Evolutionary conservation across 2,329 filamentous ascomycete species (phyloP).

Genomic region (Epichloe aotearoae): DNA sequence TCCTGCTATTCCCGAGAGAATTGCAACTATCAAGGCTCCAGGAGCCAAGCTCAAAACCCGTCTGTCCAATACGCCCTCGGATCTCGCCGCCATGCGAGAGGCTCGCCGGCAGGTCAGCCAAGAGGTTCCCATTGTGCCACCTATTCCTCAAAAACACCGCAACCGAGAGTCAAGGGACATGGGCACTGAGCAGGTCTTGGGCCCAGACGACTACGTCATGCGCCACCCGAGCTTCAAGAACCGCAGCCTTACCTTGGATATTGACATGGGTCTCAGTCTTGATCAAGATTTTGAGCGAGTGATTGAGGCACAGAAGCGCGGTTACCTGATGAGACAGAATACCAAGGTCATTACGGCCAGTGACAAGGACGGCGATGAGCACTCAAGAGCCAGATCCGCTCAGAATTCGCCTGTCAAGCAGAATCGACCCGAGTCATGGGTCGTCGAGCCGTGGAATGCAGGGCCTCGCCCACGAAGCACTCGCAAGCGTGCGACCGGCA

Average conservation of each 20-base stretch:
- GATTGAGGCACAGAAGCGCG: constrained; percentile 96
- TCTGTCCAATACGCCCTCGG: constrained; percentile 74
- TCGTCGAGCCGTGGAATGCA: constrained; percentile 92
- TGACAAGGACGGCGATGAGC: constrained; percentile 51
- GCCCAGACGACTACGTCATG: constrained; percentile 33
- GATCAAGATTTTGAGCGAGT: constrained; percentile 90
- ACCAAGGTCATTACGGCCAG: constrained; percentile 94
- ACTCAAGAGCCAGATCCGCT: constrained; percentile 43
- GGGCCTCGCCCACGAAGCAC: constrained; percentile 55
- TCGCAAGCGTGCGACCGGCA: constrained; percentile 32
- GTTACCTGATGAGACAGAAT: constrained; percentile 97
- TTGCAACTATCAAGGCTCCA: constrained; percentile 80
- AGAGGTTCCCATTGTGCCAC: constrained; percentile 47
- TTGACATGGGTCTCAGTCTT: constrained; percentile 74
- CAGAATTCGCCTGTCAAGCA: constrained; percentile 62
- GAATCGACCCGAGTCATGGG: constrained; percentile 79
- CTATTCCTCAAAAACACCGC: constrained; percentile 47
- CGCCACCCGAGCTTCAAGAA: constrained; percentile 66
- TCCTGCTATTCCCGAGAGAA: constrained; percentile 61
- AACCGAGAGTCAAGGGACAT: constrained; percentile 39
- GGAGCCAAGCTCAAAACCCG: constrained; percentile 81
- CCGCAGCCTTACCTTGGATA: constrained; percentile 67
- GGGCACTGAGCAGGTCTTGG: constrained; percentile 23
- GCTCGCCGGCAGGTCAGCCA: constrained; percentile 74
- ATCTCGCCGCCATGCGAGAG: constrained; percentile 74